Conservation (phyloP, 495 filamentous ascomycete species). For the Echria macrotheca region DNA sequence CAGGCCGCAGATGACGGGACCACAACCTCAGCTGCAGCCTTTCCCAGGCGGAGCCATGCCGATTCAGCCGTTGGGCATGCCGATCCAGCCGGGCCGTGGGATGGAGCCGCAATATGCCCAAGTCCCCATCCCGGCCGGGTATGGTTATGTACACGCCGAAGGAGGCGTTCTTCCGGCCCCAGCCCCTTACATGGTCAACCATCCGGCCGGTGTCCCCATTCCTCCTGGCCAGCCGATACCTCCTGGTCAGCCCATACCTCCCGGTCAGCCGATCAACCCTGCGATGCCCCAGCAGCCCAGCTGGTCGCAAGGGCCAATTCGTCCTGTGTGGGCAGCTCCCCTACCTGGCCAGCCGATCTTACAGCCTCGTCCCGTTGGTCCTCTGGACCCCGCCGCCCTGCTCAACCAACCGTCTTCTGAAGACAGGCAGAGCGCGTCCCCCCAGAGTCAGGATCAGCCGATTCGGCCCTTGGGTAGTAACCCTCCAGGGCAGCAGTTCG, state of each 20-base stretch:
- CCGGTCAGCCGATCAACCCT: neutral
- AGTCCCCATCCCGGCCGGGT: slow-evolving; percentile 44
- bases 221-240: too few relatives aligned
- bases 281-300: slow-evolving; percentile 1
- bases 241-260: too few relatives aligned
- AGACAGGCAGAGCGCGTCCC: too few relatives aligned
- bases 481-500: neutral
- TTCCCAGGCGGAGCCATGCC: too few relatives aligned
- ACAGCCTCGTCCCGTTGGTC: neutral
- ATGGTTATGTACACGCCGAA: slow-evolving; percentile 41
- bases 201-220: too few relatives aligned
- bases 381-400: neutral
- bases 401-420: neutral
- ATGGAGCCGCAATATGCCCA: slow-evolving; percentile 38
- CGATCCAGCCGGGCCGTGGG: neutral
- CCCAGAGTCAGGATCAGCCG: too few relatives aligned
- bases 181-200: slow-evolving; percentile 32
- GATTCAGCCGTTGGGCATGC: slow-evolving; percentile 4
- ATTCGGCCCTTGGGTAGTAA: too few relatives aligned
- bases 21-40: slow-evolving; percentile 10
- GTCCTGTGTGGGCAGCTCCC: slow-evolving; percentile 1
- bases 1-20: slow-evolving; percentile 1
- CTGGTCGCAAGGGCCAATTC: too few relatives aligned
- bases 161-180: slow-evolving; percentile 32
- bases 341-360: slow-evolving; percentile 6